phyloP scores from a whole-genome alignment of 2,329 filamentous ascomycete genomes.

The Rutstroemia sp. region DNA sequence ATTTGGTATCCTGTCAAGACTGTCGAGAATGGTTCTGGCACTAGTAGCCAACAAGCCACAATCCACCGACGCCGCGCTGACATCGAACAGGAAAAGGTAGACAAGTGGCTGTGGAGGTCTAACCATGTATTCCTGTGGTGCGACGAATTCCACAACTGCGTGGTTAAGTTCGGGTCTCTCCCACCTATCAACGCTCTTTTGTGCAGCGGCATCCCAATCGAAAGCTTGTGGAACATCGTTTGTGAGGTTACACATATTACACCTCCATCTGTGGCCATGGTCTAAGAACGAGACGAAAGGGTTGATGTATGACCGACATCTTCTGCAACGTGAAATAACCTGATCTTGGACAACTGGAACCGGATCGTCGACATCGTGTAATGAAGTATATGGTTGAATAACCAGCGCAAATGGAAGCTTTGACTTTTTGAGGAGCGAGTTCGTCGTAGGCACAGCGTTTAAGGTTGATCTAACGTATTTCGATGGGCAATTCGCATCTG shows the following conservation, averaged over 20 bases:
- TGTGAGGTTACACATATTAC: constrained; percentile 98
- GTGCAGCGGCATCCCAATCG: constrained; percentile 90
- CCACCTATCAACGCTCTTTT: constrained; percentile 89
- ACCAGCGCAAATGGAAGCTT: constrained; percentile 91
- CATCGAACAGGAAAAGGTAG: constrained; percentile 91
- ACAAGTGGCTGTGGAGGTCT: constrained; percentile 91
- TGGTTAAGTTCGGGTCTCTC: constrained; percentile 89
- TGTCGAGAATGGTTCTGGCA: constrained; percentile 89
- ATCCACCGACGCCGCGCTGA: constrained; percentile 83
- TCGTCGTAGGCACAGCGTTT: constrained; percentile 86
- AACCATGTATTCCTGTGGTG: constrained; percentile 99
- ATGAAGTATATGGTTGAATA: constrained; percentile 88
- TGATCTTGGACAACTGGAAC: constrained; percentile 93
- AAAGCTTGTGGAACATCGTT: constrained; percentile 99
- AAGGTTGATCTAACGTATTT: constrained; percentile 95
- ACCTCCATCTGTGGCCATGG: constrained; percentile 95
- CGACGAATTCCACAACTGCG: constrained; percentile 94
- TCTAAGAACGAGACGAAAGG: constrained; percentile 95
- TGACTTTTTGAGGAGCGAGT: constrained; percentile 92
- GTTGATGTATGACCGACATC: constrained; percentile 96
- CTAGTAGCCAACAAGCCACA: constrained; percentile 87
- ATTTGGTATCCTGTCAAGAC: constrained; percentile 95
- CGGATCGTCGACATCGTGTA: constrained; percentile 87
- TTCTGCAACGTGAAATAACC: constrained; percentile 90
- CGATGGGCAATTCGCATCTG: constrained; percentile 81